A percentile compares a stretch with the other conserved stretches of the same genome.
Conservation (phyloP, 2,329 filamentous ascomycete genomes). For the Scedosporium dehoogii region DNA sequence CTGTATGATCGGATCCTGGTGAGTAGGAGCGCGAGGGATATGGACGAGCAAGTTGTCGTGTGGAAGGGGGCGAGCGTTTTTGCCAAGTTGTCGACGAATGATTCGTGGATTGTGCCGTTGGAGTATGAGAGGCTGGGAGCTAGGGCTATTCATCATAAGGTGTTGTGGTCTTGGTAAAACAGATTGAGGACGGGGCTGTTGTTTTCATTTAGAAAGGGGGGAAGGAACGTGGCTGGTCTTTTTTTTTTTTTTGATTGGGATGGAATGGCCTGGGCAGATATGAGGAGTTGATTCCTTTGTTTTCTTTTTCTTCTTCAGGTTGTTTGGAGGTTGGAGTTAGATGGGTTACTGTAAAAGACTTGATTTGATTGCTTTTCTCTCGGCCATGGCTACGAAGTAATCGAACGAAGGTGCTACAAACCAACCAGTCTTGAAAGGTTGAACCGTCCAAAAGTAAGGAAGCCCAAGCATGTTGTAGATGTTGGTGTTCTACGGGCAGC, state of each 20-base stretch:
- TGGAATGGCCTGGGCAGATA: background rate
- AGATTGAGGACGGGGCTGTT: background rate
- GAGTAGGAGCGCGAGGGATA: conserved; percentile 69
- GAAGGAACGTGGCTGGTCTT: background rate
- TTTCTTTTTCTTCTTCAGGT: conserved; percentile 2
- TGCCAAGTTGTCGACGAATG: conserved; percentile 82
- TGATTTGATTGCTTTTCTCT: background rate
- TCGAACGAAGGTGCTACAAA: background rate
- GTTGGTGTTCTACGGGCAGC: no score
- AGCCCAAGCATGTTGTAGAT: no score
- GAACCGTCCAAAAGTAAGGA: no score
- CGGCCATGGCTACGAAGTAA: background rate
- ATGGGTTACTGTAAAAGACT: background rate
- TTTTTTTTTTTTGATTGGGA: background rate
- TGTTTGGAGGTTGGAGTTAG: background rate
- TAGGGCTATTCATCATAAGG: conserved; percentile 76
- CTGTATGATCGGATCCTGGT: conserved; percentile 51
- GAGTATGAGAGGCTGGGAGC: conserved; percentile 84
- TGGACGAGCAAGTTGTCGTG: conserved; percentile 92
- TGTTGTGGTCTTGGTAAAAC: conserved; percentile 49
- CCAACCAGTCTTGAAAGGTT: no score
- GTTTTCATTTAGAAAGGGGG: background rate
- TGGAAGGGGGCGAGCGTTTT: conserved; percentile 99
- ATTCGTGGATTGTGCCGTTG: conserved; percentile 81
- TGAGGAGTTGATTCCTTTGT: background rate